These are phyloP conservation scores for Leptomonas seymouri DNA, from an alignment of 208 protist species.

Conservation along the genomic window DNA sequence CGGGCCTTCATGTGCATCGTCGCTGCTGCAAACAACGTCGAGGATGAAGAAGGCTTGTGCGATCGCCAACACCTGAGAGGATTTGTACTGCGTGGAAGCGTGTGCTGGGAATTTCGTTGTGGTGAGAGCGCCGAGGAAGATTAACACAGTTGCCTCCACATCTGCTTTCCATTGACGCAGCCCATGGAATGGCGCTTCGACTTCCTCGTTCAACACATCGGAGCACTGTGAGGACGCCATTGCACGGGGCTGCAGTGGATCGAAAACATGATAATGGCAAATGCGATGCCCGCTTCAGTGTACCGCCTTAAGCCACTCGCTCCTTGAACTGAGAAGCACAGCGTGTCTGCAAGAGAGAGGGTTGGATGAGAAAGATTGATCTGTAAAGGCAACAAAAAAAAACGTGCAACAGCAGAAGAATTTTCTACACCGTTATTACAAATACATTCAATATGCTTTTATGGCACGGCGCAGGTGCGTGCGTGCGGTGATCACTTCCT, in stretches of 20 bases:
- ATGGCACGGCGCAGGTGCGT: no score
- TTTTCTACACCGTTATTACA: no score
- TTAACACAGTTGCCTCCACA: not conserved
- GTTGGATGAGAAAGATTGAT: no score
- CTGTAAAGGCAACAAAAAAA: no score
- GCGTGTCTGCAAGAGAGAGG: no score
- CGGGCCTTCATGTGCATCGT: not conserved
- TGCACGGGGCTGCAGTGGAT: not conserved
- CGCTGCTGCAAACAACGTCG: not conserved
- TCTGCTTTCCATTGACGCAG: not conserved
- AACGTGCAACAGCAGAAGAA: no score
- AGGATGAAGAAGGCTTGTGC: conserved; percentile 29
- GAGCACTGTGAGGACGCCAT: not conserved
- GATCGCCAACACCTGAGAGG: conserved; percentile 23
- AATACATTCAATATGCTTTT: no score
- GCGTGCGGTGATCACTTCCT: no score
- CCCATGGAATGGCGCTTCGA: not conserved
- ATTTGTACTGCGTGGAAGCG: not conserved
- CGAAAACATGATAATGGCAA: no score
- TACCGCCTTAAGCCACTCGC: no score
- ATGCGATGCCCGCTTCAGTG: no score
- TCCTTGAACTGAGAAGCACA: no score
- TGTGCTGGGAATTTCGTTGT: not conserved
- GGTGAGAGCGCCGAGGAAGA: conserved; percentile 20
- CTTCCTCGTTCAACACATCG: not conserved